Conservation (phyloP, 345 rosid genomes). For the Psidium friedrichsthalianum region DNA sequence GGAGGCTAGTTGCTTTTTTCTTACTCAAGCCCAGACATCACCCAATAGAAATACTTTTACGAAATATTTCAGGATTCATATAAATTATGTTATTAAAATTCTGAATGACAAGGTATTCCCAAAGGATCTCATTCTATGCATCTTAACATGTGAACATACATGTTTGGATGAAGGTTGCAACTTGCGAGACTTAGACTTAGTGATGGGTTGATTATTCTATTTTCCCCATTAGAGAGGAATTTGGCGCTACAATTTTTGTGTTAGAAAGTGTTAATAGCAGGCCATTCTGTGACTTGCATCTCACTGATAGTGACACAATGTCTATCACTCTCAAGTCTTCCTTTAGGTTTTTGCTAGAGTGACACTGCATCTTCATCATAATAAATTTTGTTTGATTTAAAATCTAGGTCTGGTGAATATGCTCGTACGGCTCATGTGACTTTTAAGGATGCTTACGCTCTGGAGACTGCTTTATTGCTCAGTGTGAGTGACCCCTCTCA, state of each 20-base stretch:
- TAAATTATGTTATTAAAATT: not conserved
- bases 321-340: not conserved
- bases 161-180: not conserved
- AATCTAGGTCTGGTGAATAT: constrained; percentile 47
- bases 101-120: not conserved
- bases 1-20: not conserved
- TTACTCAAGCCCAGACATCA: not conserved
- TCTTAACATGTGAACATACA: not conserved
- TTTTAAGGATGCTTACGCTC: constrained; percentile 57
- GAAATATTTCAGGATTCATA: not conserved
- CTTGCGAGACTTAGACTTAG: not conserved
- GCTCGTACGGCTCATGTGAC: constrained; percentile 74
- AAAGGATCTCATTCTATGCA: not conserved
- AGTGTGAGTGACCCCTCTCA: constrained; percentile 39
- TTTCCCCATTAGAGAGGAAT: not conserved
- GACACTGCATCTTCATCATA: not conserved
- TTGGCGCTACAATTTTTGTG: not conserved
- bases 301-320: not conserved
- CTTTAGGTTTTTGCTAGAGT: not conserved
- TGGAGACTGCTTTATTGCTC: constrained; percentile 81
- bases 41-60: not conserved
- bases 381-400: not conserved
- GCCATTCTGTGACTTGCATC: not conserved
- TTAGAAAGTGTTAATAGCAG: not conserved
- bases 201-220: not conserved